A percentile compares a stretch with the other conserved stretches of the same genome.
phyloP scores from a whole-genome alignment of 2,329 filamentous ascomycete species.

The Ceratocystis ficicola region DNA sequence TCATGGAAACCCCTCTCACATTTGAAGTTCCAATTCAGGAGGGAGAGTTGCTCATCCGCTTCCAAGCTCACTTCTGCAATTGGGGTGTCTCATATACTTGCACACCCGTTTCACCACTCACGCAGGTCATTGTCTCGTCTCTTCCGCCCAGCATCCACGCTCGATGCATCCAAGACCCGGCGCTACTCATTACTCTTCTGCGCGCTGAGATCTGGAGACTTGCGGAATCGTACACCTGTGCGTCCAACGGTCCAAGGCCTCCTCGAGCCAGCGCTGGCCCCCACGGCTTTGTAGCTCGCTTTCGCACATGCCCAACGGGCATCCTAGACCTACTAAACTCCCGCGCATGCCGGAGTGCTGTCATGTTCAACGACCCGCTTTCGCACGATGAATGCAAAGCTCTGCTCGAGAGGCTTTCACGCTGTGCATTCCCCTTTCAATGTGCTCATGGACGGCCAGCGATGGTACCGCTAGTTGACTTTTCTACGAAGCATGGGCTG shows the following conservation, averaged over 20 bases:
- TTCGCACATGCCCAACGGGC: slow-evolving; percentile 59
- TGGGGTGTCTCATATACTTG: slow-evolving; percentile 60
- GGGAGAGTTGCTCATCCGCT: slow-evolving; percentile 41
- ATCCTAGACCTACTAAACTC: slow-evolving; percentile 68
- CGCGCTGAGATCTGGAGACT: slow-evolving; percentile 61
- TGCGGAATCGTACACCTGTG: slow-evolving; percentile 33
- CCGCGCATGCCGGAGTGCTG: slow-evolving; percentile 63
- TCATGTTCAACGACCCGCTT: slow-evolving; percentile 75
- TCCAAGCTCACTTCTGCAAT: slow-evolving; percentile 45
- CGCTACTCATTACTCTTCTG: slow-evolving; percentile 59
- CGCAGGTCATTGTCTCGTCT: slow-evolving; percentile 37
- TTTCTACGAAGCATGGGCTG: slow-evolving; percentile 28
- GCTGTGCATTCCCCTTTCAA: slow-evolving; percentile 63
- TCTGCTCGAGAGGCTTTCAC: slow-evolving; percentile 45
- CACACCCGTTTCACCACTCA: slow-evolving; percentile 11
- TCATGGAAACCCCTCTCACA: slow-evolving; percentile 41
- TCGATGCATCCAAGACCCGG: slow-evolving; percentile 60
- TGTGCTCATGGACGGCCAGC: slow-evolving; percentile 68
- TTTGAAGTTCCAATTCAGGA: slow-evolving; percentile 58
- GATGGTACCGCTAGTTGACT: slow-evolving; percentile 49
- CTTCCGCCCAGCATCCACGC: slow-evolving; percentile 65
- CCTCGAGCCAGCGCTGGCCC: not conserved
- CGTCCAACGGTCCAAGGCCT: not conserved
- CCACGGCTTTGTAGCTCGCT: slow-evolving; percentile 44
- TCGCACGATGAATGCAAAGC: slow-evolving; percentile 43